These are phyloP conservation scores for Halophytophthora batemanensis DNA, from an alignment of 352 stramenopile species.

Conservation along the genomic window DNA sequence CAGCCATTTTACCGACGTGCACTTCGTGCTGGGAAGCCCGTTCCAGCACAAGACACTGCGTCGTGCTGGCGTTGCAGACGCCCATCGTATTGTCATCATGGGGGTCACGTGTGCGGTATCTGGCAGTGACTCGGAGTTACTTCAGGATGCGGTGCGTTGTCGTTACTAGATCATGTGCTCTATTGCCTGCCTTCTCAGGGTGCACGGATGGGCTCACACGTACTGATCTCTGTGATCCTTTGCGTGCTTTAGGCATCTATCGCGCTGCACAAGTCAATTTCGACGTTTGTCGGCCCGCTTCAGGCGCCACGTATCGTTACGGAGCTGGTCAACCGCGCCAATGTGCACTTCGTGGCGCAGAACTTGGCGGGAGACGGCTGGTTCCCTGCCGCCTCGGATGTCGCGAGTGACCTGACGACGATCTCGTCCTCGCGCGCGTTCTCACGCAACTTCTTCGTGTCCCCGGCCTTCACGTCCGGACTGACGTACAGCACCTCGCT, in stretches of 20 bases:
- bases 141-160: conserved; percentile 60
- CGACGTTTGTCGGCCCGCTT: conserved; percentile 53
- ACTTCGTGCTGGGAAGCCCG: conserved; percentile 68
- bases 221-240: conserved; percentile 7
- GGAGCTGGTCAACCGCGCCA: conserved; percentile 75
- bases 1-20: conserved; percentile 64
- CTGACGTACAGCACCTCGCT: conserved; percentile 83
- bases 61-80: conserved; percentile 59
- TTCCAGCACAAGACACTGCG: conserved; percentile 55
- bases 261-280: conserved; percentile 82
- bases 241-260: conserved; percentile 47
- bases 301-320: conserved; percentile 69
- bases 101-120: conserved; percentile 52
- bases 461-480: conserved; percentile 75
- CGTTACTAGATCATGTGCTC: neutral
- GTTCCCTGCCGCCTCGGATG: conserved; percentile 38
- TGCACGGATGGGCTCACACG: neutral
- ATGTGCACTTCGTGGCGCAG: conserved; percentile 83
- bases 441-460: conserved; percentile 80
- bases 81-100: conserved; percentile 75
- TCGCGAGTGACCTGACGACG: conserved; percentile 30
- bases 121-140: conserved; percentile 59
- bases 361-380: conserved; percentile 66
- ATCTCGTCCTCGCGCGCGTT: conserved; percentile 54
- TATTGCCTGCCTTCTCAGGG: neutral